phyloP scores from a whole-genome alignment of 2,329 filamentous ascomycete genomes.

The Pseudogymnoascus sp. region DNA sequence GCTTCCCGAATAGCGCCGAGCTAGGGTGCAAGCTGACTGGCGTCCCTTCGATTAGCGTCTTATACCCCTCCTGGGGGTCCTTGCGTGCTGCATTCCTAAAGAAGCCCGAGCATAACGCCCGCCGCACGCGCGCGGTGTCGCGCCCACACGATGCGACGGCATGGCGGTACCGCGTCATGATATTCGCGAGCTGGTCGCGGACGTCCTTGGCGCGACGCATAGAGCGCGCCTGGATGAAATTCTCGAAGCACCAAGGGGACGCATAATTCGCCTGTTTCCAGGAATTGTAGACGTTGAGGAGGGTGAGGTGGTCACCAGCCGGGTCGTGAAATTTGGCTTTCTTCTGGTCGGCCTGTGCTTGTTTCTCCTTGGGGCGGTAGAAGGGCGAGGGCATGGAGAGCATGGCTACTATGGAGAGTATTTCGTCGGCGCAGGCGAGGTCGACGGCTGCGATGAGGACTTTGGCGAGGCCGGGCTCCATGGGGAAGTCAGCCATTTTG shows the following conservation, averaged over 20 bases:
- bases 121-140: slow-evolving; percentile 77
- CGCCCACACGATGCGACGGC: slow-evolving; percentile 75
- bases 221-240: slow-evolving; percentile 87
- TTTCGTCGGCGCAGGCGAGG: slow-evolving; percentile 82
- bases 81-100: slow-evolving; percentile 94
- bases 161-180: slow-evolving; percentile 88
- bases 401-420: slow-evolving; percentile 92
- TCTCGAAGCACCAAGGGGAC: slow-evolving; percentile 91
- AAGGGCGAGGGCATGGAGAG: slow-evolving; percentile 80
- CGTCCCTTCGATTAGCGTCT: slow-evolving; percentile 91
- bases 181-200: slow-evolving; percentile 80
- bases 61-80: slow-evolving; percentile 93
- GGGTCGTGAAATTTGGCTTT: slow-evolving; percentile 97
- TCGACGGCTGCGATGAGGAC: slow-evolving; percentile 82
- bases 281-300: slow-evolving; percentile 94
- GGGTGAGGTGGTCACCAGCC: slow-evolving; percentile 84
- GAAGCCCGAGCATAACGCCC: slow-evolving; percentile 86
- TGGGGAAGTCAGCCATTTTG: slow-evolving; percentile 98
- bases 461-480: slow-evolving; percentile 90
- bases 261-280: slow-evolving; percentile 83
- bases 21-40: slow-evolving; percentile 91
- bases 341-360: slow-evolving; percentile 91
- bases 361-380: slow-evolving; percentile 95
- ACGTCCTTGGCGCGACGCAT: slow-evolving; percentile 90
- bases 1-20: slow-evolving; percentile 88